Percentiles rank a stretch among this genome's conserved stretches.
Conservation (phyloP, 1,284 basidiomycete species). For the Mycosarcoma maydis region DNA sequence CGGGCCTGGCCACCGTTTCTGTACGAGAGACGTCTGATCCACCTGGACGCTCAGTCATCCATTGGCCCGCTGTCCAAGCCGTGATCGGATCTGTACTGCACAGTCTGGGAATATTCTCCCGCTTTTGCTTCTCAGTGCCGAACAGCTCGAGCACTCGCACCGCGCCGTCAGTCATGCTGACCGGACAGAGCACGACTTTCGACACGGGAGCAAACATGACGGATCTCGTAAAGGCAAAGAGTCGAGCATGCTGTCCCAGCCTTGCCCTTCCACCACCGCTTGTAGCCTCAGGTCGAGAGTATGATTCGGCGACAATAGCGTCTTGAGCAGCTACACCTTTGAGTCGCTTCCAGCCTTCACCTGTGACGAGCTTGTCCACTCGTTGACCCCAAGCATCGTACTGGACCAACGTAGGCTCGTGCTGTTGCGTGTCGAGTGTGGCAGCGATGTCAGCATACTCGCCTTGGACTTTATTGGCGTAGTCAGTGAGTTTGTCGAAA, state of each 20-base stretch:
- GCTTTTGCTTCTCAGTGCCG: constrained; percentile 74
- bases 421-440: constrained; percentile 37
- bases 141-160: constrained; percentile 77
- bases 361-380: constrained; percentile 48
- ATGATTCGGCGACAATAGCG: constrained; percentile 47
- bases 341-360: constrained; percentile 53
- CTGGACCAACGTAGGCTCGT: constrained; percentile 48
- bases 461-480: constrained; percentile 22
- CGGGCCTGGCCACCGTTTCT: constrained; percentile 74
- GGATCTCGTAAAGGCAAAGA: constrained; percentile 36
- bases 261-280: constrained; percentile 26
- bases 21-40: constrained; percentile 81
- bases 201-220: constrained; percentile 44
- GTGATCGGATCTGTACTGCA: constrained; percentile 73
- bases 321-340: constrained; percentile 28
- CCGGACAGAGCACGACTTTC: constrained; percentile 52
- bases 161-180: constrained; percentile 81
- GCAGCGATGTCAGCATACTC: constrained; percentile 27
- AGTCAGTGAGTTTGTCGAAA: constrained; percentile 17
- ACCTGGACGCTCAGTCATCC: constrained; percentile 74
- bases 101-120: constrained; percentile 71
- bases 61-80: constrained; percentile 81
- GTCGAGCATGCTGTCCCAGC: constrained; percentile 28
- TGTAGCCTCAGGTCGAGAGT: constrained; percentile 12
- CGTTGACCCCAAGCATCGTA: constrained; percentile 55